A percentile compares a stretch with the other conserved stretches of the same genome.
Evolutionary conservation across 2,329 filamentous ascomycete genomes (phyloP).

Genomic region (Lecanosticta acicola): DNA sequence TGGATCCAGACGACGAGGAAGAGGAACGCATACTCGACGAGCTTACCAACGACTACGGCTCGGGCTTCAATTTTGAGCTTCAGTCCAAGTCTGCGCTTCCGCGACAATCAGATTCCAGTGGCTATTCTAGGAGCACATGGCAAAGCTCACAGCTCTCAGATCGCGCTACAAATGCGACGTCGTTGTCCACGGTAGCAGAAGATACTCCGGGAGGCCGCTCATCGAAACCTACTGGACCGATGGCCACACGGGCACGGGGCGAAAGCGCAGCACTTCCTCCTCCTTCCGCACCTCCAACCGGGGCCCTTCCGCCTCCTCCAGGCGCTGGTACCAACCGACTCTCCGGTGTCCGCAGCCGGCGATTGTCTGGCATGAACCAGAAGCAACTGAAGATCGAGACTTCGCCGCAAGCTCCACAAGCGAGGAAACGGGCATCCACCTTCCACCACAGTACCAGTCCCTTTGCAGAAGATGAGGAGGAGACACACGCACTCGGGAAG

Average conservation of each 20-base stretch:
- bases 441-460: slow-evolving; percentile 27
- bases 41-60: slow-evolving; percentile 76
- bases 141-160: slow-evolving; percentile 60
- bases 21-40: slow-evolving; percentile 64
- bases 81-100: slow-evolving; percentile 63
- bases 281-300: slow-evolving; percentile 22
- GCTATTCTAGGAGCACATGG: slow-evolving; percentile 71
- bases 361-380: slow-evolving; percentile 72
- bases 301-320: slow-evolving; percentile 21
- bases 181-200: slow-evolving; percentile 69
- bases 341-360: slow-evolving; percentile 53
- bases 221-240: slow-evolving; percentile 26
- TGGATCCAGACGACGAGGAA: slow-evolving; percentile 38
- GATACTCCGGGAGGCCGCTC: slow-evolving; percentile 40
- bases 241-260: slow-evolving; percentile 2
- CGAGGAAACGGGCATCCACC: slow-evolving; percentile 29
- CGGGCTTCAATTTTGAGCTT: slow-evolving; percentile 68
- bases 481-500: neutral
- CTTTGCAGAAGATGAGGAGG: slow-evolving; percentile 21
- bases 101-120: slow-evolving; percentile 76
- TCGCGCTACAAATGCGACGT: slow-evolving; percentile 61
- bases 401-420: slow-evolving; percentile 32
- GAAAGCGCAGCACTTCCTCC: slow-evolving; percentile 28
- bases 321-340: slow-evolving; percentile 15
- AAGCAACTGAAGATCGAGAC: slow-evolving; percentile 91